Conservation (phyloP, 164 flowering plant species). For the Protea cynaroides region DNA sequence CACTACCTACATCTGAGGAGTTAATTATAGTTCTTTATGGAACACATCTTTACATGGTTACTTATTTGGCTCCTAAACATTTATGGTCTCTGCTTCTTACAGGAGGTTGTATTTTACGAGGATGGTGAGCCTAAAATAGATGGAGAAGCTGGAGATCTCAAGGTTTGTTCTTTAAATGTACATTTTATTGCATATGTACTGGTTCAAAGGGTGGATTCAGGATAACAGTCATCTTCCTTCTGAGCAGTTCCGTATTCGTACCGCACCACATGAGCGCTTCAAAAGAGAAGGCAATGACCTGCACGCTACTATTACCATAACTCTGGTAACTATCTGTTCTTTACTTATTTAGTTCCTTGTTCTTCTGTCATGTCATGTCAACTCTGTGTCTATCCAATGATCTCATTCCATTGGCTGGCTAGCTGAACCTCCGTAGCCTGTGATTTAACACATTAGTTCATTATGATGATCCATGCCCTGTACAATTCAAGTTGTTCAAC, state of each 20-base stretch:
- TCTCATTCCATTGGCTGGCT: too few species aligned
- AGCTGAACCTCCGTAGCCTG: too few species aligned
- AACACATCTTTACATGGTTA: constrained; percentile 2
- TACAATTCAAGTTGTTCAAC: too few species aligned
- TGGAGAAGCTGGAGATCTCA: constrained; percentile 96
- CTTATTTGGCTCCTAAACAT: neutral
- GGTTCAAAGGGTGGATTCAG: constrained; percentile 5
- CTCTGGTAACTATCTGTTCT: constrained; percentile 56
- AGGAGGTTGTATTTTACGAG: constrained; percentile 92
- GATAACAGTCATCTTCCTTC: neutral
- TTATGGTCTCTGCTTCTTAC: constrained; percentile 11
- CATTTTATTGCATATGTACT: neutral
- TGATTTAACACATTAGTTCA: too few species aligned
- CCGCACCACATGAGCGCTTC: constrained; percentile 88
- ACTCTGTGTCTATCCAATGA: too few species aligned
- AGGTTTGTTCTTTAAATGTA: constrained; percentile 36
- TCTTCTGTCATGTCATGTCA: neutral
- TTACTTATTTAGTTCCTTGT: neutral
- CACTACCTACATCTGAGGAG: too few species aligned
- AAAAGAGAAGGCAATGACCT: constrained; percentile 92
- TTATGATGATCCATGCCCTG: too few species aligned
- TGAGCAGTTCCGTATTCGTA: constrained; percentile 76
- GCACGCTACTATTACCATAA: constrained; percentile 77
- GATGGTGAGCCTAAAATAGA: constrained; percentile 95
- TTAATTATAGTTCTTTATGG: neutral